Base-by-base conservation (phyloP, 768 basidiomycete genomes). In the Mycena belliarum region DNA sequence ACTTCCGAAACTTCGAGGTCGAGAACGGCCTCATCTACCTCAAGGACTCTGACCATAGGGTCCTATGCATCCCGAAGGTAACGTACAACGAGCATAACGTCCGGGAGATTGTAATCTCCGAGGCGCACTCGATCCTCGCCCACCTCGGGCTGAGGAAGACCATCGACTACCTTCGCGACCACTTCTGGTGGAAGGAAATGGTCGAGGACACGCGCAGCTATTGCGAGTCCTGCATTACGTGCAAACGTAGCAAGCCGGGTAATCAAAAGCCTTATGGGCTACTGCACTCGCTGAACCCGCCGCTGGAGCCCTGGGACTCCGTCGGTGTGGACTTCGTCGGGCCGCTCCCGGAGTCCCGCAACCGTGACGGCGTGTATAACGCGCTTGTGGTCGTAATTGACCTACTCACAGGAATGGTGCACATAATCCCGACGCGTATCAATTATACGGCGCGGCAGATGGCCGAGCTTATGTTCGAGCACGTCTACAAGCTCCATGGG, bases 101-200 rank as follows among this genome's bases (percentile, higher is more conserved):
- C 11, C 24, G 25, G 2, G 49, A 50, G 25, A 50, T 50, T 0
- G 26, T 50, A 5, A 50, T 50, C 15, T 49, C 48, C 1, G 48
- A 49, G 11, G 48, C 48, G 1, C 48, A 49, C 10, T 49, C 48
- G 4, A 35, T 50, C n/a, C 25, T 50, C 15, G 49, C 49, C 18
- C 49, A 50, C 12, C 38, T 50, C 3, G 49, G 49, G 0, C 25
- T 35, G 6, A n/a, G 33, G 25, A 50, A 50, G 38, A 50, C 49
- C 5, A 16, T 50, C 11, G 49, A 50, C n/a, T 50, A 50, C 18
- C 7, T 50, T 5, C 49, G 49, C 2, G 49, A 50, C 49, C 49
- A 50, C n/a, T 38, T 50, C 37, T 50, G 49, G 49, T 50, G 49
- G 49, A 50, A 50, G n/a, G 37, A 40, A 2, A 50, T 50, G 37